Evolutionary conservation across 2,329 filamentous ascomycete species (phyloP).

Genomic region (Acrocalymma vagum): DNA sequence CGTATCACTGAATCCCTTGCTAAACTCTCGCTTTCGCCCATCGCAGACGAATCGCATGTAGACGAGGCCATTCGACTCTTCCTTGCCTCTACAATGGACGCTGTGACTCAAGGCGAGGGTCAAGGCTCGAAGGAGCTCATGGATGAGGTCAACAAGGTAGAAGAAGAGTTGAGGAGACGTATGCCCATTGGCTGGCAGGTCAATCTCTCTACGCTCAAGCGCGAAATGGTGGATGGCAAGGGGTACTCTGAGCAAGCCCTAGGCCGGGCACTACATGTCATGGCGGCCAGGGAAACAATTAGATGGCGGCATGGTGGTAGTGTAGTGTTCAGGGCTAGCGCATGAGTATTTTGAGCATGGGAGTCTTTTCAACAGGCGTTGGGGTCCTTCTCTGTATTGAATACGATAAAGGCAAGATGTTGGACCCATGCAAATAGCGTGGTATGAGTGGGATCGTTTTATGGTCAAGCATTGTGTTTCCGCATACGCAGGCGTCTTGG

Average conservation of each 20-base stretch:
- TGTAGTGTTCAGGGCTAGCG: constrained; percentile 31
- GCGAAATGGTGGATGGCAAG: constrained; percentile 91
- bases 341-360: no score
- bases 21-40: constrained; percentile 84
- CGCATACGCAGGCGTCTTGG: no score
- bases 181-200: constrained; percentile 97
- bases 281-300: constrained; percentile 88
- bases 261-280: constrained; percentile 82
- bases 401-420: no score
- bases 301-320: constrained; percentile 74
- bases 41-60: constrained; percentile 90
- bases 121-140: constrained; percentile 84
- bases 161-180: constrained; percentile 85
- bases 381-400: no score
- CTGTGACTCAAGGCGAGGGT: constrained; percentile 87
- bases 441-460: no score
- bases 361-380: no score
- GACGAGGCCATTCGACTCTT: constrained; percentile 98
- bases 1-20: constrained; percentile 96
- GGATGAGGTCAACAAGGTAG: constrained; percentile 86
- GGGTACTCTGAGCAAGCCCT: constrained; percentile 89
- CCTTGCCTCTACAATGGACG: constrained; percentile 97
- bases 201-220: constrained; percentile 81
- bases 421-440: no score
- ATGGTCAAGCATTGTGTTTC: no score